Conservation (phyloP, 805 yeast species). For the Candida koratica region DNA sequence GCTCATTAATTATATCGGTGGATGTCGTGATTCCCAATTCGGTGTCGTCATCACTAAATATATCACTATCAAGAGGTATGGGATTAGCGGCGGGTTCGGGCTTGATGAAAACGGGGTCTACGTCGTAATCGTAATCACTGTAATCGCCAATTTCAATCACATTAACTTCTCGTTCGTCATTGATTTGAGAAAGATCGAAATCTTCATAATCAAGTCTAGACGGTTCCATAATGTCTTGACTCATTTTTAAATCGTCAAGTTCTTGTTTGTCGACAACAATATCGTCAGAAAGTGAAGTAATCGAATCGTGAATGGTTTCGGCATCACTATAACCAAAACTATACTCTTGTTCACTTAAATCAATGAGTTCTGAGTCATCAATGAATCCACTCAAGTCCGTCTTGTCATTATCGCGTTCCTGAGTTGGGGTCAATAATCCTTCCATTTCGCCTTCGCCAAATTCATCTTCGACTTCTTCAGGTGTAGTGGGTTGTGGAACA, state of each 20-base stretch:
- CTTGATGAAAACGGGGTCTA: slow-evolving; percentile 9
- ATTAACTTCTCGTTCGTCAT: slow-evolving; percentile 36
- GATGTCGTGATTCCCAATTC: slow-evolving; percentile 23
- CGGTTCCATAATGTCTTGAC: slow-evolving; percentile 33
- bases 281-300: slow-evolving; percentile 1
- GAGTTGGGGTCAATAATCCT: slow-evolving; percentile 32
- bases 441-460: slow-evolving; percentile 34
- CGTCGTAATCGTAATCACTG: slow-evolving; percentile 25
- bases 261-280: slow-evolving; percentile 18
- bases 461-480: slow-evolving; percentile 24
- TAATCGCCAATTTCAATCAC: slow-evolving; percentile 28
- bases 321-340: slow-evolving; percentile 7
- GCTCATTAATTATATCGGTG: slow-evolving; percentile 11
- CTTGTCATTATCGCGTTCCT: slow-evolving; percentile 28
- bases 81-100: slow-evolving; percentile 1
- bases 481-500: neutral
- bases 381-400: slow-evolving; percentile 26
- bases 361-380: too few species aligned
- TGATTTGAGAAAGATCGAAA: slow-evolving; percentile 31
- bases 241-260: slow-evolving; percentile 24
- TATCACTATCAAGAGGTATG: slow-evolving; percentile 5
- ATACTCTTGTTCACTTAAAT: slow-evolving; percentile 4
- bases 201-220: slow-evolving; percentile 25
- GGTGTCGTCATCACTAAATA: slow-evolving; percentile 15
- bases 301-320: slow-evolving; percentile 3